Evolutionary conservation across 495 filamentous ascomycete genomes (phyloP).

Genomic region (Physcia stellaris): DNA sequence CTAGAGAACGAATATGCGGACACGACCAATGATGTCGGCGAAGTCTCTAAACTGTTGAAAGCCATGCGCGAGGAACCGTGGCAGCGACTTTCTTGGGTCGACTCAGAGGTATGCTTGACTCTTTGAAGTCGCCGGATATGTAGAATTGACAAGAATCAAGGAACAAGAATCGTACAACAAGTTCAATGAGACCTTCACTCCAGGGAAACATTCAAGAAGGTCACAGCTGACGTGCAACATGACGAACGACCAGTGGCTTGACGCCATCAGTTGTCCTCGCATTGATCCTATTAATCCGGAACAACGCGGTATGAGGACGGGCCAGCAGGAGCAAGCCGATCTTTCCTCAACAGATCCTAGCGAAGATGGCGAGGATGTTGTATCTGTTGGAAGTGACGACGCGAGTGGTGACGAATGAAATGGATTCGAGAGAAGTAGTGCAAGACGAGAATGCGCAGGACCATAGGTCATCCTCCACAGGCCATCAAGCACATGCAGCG

Average conservation of each 20-base stretch:
- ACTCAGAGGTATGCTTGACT: conserved; percentile 43
- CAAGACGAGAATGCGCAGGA: background rate
- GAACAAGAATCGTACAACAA: conserved; percentile 45
- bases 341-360: background rate
- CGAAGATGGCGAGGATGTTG: background rate
- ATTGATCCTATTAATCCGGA: conserved; percentile 31
- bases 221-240: conserved; percentile 40
- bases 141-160: too few species aligned
- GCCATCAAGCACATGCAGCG: too few species aligned
- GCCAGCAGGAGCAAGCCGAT: background rate
- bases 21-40: conserved; percentile 20
- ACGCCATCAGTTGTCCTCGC: conserved; percentile 49
- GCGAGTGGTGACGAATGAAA: background rate
- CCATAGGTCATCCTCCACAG: too few species aligned
- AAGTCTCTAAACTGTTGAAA: conserved; percentile 41
- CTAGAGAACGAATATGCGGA: conserved; percentile 40
- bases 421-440: background rate
- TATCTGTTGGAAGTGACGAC: background rate
- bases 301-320: conserved; percentile 15
- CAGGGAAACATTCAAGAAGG: conserved; percentile 33
- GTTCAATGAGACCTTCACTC: conserved; percentile 46
- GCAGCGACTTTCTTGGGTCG: conserved; percentile 48
- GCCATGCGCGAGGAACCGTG: conserved; percentile 56
- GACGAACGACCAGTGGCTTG: conserved; percentile 44
- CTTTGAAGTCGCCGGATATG: too few species aligned